Base-by-base conservation (phyloP, 2,329 filamentous ascomycete species). In the Helotiales sp. region DNA sequence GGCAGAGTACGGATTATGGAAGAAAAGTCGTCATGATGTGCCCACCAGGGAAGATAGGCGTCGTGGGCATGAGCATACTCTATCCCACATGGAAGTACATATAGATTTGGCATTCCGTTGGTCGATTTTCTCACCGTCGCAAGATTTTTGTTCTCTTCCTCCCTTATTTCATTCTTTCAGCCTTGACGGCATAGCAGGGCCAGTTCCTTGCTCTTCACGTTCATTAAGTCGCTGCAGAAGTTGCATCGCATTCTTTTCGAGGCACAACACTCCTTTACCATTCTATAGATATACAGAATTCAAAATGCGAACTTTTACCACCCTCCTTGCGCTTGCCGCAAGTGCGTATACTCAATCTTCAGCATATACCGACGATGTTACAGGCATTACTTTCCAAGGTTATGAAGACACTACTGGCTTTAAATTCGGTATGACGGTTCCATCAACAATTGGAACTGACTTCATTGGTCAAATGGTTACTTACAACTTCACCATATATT, bases 401-500 rank as follows among this genome's bases (percentile, higher is more conserved):
- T 76, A 72, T 51, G 58, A 59, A 5, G 66, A 73, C 29, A 66
- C 72, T 22, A 63, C 74, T 12, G 76, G 75, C 19, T 82, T 73
- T 65, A 72, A 67, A 24, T 78, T 82, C 57, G 80, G 79, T 66
- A 73, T 84, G 44, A 79, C 78, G 1, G 67, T 83, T 5, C 81
- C 81, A 2, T 72, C 79, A 59, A 76, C 71, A 15, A 69, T 77
- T 12, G 74, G 70, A 1, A 76, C 75, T 13, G 82, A 85, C 67
- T 77, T 84, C 61, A 81, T 85, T 60, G 79, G 77, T 7, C 81
- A 84, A 66, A 74, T 85, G 53, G 76, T 82, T 72, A 72, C 27
- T 15, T 22, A 17, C 25, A 24, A 29, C 19, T 6, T 30, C n/a
- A n/a, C n/a, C n/a, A n/a, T n/a, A 22, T 25, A 4, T 17, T 19